Percentiles rank a stretch among this genome's conserved stretches.
Conservation (phyloP, 345 rosid species). For the Turnera subulata region DNA sequence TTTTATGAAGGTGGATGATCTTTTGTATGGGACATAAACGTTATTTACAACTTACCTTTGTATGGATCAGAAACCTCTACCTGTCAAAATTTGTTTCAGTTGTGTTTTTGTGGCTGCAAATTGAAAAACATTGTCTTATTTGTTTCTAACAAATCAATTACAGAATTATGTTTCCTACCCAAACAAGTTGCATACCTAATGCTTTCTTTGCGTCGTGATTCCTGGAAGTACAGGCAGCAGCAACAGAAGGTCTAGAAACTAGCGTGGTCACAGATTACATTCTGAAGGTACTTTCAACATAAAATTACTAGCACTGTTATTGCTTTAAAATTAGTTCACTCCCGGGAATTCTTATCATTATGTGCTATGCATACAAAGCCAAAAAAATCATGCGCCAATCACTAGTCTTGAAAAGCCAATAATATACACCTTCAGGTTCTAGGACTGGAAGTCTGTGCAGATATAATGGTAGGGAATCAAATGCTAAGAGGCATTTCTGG, state of each 20-base stretch:
- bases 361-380: too few species aligned
- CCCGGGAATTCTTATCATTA: too few species aligned
- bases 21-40: background rate
- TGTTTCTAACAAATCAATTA: too few species aligned
- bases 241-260: slow-evolving; percentile 42
- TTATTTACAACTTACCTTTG: too few species aligned
- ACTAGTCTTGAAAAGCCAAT: too few species aligned
- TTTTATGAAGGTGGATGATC: slow-evolving; percentile 54
- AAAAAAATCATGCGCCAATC: too few species aligned
- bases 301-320: too few species aligned
- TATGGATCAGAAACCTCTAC: background rate
- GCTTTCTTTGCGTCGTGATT: too few species aligned
- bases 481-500: slow-evolving; percentile 75
- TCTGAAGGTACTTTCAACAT: slow-evolving; percentile 44
- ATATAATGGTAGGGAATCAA: slow-evolving; percentile 58
- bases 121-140: too few species aligned
- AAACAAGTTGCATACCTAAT: too few species aligned
- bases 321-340: too few species aligned
- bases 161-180: too few species aligned
- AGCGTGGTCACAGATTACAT: slow-evolving; percentile 67
- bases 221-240: slow-evolving; percentile 37
- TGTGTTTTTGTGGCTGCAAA: background rate
- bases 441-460: slow-evolving; percentile 64
- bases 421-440: slow-evolving; percentile 34
- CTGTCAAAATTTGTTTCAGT: background rate